Conservation (phyloP, 257 asterid genomes). For the Oldenlandia corymbosa region DNA sequence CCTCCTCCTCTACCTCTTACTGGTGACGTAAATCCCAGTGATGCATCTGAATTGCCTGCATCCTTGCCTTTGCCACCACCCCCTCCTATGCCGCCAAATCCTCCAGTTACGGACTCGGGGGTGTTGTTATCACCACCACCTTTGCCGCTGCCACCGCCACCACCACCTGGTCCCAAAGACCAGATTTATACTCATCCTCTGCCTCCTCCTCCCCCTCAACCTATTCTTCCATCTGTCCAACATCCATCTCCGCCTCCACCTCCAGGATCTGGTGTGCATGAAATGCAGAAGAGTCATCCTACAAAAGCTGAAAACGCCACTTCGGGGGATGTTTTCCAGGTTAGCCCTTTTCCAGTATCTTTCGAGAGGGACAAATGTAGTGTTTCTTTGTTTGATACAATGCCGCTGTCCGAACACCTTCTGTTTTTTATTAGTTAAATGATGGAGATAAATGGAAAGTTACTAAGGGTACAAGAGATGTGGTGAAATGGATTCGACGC, state of each 20-base stretch:
- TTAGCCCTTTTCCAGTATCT: constrained; percentile 18
- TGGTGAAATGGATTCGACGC: background rate
- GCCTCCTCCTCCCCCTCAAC: constrained; percentile 64
- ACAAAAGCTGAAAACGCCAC: constrained; percentile 42
- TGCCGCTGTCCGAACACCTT: constrained; percentile 20
- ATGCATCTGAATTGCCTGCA: constrained; percentile 41
- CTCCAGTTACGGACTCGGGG: constrained; percentile 37
- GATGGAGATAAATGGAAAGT: too few species aligned
- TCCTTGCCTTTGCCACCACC: constrained; percentile 87
- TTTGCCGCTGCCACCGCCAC: constrained; percentile 51
- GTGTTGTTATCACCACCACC: constrained; percentile 58
- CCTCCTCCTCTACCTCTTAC: constrained; percentile 65
- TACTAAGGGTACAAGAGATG: background rate
- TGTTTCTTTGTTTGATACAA: background rate
- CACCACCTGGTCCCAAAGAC: constrained; percentile 93
- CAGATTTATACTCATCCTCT: constrained; percentile 37
- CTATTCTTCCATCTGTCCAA: constrained; percentile 47
- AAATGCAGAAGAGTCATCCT: constrained; percentile 33
- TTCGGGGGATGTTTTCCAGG: constrained; percentile 52
- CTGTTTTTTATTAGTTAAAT: background rate
- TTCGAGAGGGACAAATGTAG: background rate
- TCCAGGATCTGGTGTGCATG: constrained; percentile 56
- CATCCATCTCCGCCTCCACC: constrained; percentile 51
- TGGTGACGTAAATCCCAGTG: constrained; percentile 52
- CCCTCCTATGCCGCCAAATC: constrained; percentile 83